Base-by-base conservation (phyloP, 345 rosid species). In the Hibiscus mutabilis region DNA sequence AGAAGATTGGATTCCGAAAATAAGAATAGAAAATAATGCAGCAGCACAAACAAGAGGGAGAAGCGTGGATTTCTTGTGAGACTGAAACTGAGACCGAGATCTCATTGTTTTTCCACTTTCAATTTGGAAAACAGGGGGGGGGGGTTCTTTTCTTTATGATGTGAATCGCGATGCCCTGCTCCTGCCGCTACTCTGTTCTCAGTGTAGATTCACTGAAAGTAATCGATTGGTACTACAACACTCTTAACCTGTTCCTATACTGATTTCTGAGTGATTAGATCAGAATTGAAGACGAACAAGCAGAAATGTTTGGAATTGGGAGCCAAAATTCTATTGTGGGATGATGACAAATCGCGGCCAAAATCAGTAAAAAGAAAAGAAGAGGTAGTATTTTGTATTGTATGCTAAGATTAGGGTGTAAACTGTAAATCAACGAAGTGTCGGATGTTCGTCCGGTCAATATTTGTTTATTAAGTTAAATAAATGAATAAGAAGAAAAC, bases 1-100 rank as follows among this genome's bases (percentile, higher is more conserved):
- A 65, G 89, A 81, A 67, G 93, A 82, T 78, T 91, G 95, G 72
- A 88, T 78, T 37, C 71, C 56, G 86, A 90, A 90, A 65, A 90
- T 74, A 72, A 89, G 16, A 64, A 89, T 72, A 63, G 86, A 84
- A 81, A 87, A 85, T 57, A 89, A 68, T 0, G 81, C 82, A 46
- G 86, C 88, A 55, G 79, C 75, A 73, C 86, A 88, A 31, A 86
- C 74, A 12, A 89, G 80, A 72, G 81, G 92, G n/a, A 84, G 80
- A 70, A 87, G 47, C 75, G 92, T 24, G n/a, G 83, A 80, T 73
- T 79, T 76, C 70, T 91, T 82, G 73, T 74, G 79, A 70, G 57
- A 66, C 47, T 69, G 77, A 53, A 19, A 53, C 70, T 72, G 77
- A 22, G 61, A 57, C 69, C 78, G 84, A 69, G 80, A 71, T 78